phyloP scores from a whole-genome alignment of 495 filamentous ascomycete species.

The Aspergillus saccharolyticus region DNA sequence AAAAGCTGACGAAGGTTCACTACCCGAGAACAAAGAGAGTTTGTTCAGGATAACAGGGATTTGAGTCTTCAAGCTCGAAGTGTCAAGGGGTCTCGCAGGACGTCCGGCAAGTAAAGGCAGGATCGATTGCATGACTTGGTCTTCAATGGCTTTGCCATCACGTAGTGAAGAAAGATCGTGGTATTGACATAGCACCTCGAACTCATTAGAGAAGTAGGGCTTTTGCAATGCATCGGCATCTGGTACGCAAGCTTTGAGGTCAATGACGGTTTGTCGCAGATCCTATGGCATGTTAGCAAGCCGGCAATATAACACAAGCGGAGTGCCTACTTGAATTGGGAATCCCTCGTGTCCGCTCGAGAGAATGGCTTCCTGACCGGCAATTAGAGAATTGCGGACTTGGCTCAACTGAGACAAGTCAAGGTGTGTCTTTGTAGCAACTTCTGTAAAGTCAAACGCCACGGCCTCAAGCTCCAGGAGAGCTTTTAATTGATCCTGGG shows the following conservation, averaged over 20 bases:
- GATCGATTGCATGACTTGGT: conserved; percentile 25
- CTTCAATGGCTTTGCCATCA: conserved; percentile 11
- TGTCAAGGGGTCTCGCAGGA: conserved; percentile 29
- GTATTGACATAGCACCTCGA: conserved; percentile 64
- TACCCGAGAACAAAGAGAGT: conserved; percentile 35
- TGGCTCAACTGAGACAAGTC: conserved; percentile 34
- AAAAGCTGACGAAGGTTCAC: conserved; percentile 19
- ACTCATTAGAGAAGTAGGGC: conserved; percentile 54
- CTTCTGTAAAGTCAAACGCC: conserved; percentile 67
- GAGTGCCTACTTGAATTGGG: conserved; percentile 29
- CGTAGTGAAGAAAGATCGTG: conserved; percentile 36
- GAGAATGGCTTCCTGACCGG: conserved; percentile 38
- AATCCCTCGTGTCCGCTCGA: conserved; percentile 32
- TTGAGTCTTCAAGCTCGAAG: conserved; percentile 27
- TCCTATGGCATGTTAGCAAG: conserved; percentile 25
- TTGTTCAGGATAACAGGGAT: conserved; percentile 36
- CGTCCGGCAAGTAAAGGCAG: conserved; percentile 40
- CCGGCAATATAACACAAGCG: background rate
- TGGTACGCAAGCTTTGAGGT: conserved; percentile 45
- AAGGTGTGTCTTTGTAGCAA: conserved; percentile 42
- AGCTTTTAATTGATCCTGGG: conserved; percentile 44
- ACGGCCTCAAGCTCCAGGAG: conserved; percentile 60
- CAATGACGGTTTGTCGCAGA: conserved; percentile 52
- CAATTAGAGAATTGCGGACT: conserved; percentile 41
- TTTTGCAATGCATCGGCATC: conserved; percentile 33